Percentiles rank a stretch among this genome's conserved stretches.
Conservation (phyloP, 495 filamentous ascomycete species). For the Neurospora sp. region DNA sequence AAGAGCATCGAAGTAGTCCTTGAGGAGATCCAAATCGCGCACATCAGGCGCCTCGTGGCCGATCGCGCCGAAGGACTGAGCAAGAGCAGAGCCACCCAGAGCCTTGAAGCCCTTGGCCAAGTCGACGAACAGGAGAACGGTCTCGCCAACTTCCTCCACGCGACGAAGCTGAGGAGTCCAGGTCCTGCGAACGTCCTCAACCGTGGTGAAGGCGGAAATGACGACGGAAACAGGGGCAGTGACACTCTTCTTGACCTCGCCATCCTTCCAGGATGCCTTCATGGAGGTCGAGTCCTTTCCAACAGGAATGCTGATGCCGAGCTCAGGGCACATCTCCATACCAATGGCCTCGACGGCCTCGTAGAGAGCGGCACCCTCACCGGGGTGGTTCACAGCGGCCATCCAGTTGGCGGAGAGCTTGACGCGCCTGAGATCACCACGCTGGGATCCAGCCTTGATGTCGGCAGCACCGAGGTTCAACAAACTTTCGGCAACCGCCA, state of each 20-base stretch:
- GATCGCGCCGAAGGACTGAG: constrained; percentile 82
- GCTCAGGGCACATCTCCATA: constrained; percentile 68
- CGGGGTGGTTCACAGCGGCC: constrained; percentile 86
- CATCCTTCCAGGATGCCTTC: constrained; percentile 93
- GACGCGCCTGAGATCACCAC: constrained; percentile 51
- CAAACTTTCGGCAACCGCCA: constrained; percentile 91
- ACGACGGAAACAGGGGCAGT: constrained; percentile 85
- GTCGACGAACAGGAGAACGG: constrained; percentile 83
- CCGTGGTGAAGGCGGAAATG: constrained; percentile 80
- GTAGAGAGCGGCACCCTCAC: constrained; percentile 89
- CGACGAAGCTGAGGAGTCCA: constrained; percentile 88
- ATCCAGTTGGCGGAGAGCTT: constrained; percentile 97
- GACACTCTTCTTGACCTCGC: constrained; percentile 67
- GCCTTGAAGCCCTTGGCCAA: constrained; percentile 67
- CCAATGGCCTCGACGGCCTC: constrained; percentile 91
- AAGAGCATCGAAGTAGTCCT: constrained; percentile 86
- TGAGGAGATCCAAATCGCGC: constrained; percentile 67
- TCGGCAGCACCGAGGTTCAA: constrained; percentile 88
- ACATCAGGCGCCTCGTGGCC: constrained; percentile 80
- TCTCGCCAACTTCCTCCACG: constrained; percentile 80
- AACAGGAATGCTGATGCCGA: constrained; percentile 87
- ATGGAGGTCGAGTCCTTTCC: constrained; percentile 98
- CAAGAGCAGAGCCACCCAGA: constrained; percentile 84
- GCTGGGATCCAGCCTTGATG: constrained; percentile 49
- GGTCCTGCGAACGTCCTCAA: constrained; percentile 67